Evolutionary conservation across 345 rosid species (phyloP).

Genomic region (Nephelium lappaceum): DNA sequence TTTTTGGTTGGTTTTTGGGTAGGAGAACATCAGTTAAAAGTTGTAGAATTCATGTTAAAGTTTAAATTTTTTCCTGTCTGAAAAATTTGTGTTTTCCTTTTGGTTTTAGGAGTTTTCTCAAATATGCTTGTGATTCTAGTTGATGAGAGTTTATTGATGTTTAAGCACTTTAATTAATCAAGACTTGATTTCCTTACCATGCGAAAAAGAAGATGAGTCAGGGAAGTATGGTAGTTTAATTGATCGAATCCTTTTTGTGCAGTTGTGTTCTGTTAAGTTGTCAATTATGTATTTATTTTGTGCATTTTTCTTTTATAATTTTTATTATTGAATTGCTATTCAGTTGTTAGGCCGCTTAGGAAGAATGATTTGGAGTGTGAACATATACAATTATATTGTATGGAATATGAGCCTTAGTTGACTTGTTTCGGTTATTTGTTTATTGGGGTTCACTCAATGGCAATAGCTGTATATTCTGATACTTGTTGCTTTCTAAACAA

Average conservation of each 20-base stretch:
- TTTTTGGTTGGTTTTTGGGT: background rate
- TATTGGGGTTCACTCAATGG: background rate
- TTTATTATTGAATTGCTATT: background rate
- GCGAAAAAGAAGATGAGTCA: background rate
- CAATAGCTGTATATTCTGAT: background rate
- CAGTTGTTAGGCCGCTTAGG: background rate
- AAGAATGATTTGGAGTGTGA: background rate
- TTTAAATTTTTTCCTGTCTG: too few relatives aligned
- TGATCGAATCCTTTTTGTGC: background rate
- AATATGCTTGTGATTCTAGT: background rate
- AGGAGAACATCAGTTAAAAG: background rate
- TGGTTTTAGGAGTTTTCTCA: background rate
- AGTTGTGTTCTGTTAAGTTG: background rate
- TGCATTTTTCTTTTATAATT: background rate
- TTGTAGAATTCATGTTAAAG: background rate
- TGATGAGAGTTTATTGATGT: background rate
- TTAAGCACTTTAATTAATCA: background rate
- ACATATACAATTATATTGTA: background rate
- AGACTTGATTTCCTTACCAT: background rate
- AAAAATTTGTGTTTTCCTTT: too few relatives aligned
- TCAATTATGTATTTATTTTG: background rate
- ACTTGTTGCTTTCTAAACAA: background rate
- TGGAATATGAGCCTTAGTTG: too few relatives aligned
- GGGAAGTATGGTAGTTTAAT: background rate
- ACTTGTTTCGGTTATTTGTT: background rate